Percentiles rank a stretch among this genome's conserved stretches.
Evolutionary conservation across 2,329 filamentous ascomycete genomes (phyloP).

Genomic region (Escovopsis sp.): DNA sequence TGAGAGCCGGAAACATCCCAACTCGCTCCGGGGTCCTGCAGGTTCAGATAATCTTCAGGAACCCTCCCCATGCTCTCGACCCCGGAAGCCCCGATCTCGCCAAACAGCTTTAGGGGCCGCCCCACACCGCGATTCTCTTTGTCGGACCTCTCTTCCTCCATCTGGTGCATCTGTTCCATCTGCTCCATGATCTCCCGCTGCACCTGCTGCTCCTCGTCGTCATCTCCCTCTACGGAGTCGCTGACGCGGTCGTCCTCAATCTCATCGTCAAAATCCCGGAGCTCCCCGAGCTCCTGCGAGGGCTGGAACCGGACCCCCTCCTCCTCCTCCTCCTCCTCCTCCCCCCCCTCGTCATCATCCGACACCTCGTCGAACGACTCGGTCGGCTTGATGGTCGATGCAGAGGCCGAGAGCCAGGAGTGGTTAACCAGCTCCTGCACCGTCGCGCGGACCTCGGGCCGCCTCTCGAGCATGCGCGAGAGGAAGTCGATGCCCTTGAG

Average conservation of each 20-base stretch:
- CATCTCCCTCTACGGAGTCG: slow-evolving; percentile 16
- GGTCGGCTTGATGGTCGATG: slow-evolving; percentile 17
- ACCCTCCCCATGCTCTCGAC: slow-evolving; percentile 39
- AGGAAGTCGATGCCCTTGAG: slow-evolving; percentile 59
- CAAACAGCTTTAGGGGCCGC: slow-evolving; percentile 31
- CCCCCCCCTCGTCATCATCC: slow-evolving; percentile 43
- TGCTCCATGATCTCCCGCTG: too few species aligned
- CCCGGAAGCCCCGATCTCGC: slow-evolving; percentile 39
- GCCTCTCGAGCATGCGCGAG: slow-evolving; percentile 62
- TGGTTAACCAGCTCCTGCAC: slow-evolving; percentile 56
- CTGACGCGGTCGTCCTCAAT: slow-evolving; percentile 24
- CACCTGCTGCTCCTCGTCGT: too few species aligned
- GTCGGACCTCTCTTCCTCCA: slow-evolving; percentile 52
- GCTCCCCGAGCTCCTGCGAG: slow-evolving; percentile 29
- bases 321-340: slow-evolving; percentile 35
- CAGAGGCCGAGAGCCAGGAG: slow-evolving; percentile 48
- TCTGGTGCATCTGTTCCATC: slow-evolving; percentile 1
- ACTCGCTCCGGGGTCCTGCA: slow-evolving; percentile 25
- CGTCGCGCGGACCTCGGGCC: slow-evolving; percentile 63
- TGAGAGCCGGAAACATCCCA: slow-evolving; percentile 31
- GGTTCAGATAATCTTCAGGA: slow-evolving; percentile 29
- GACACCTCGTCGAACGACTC: slow-evolving; percentile 46
- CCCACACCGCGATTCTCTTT: slow-evolving; percentile 50
- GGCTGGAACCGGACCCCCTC: slow-evolving; percentile 36
- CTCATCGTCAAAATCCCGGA: slow-evolving; percentile 21